These are phyloP conservation scores for Tricholoma matsutake DNA, from an alignment of 768 basidiomycete species.

Conservation along the genomic window DNA sequence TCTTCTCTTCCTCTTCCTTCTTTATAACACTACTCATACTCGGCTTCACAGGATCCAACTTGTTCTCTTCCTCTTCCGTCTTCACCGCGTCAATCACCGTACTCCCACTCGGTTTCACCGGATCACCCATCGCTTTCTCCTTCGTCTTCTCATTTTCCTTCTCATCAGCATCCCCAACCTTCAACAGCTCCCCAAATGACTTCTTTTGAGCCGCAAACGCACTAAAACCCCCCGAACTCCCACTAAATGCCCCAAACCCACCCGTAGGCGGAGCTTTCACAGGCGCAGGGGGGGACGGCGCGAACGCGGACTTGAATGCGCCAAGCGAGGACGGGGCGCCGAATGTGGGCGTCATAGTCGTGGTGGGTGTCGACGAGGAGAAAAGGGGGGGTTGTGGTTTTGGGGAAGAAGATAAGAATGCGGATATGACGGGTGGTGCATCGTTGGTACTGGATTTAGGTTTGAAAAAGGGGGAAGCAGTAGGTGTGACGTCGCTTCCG, in stretches of 20 bases:
- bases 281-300: conserved; percentile 21
- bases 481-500: conserved; percentile 35
- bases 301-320: conserved; percentile 29
- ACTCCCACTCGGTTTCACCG: too few relatives aligned
- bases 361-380: conserved; percentile 15
- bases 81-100: too few relatives aligned
- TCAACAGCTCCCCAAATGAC: conserved; percentile 63
- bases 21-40: too few relatives aligned
- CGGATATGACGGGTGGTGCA: conserved; percentile 26
- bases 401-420: conserved; percentile 25
- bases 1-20: conserved; percentile 6
- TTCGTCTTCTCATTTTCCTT: conserved; percentile 1
- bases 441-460: conserved; percentile 22
- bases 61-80: too few relatives aligned
- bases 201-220: conserved; percentile 39
- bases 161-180: conserved; percentile 30
- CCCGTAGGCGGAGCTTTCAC: conserved; percentile 29
- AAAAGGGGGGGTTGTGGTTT: conserved; percentile 17
- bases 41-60: too few relatives aligned
- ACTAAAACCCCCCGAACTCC: conserved; percentile 38
- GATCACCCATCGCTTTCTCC: too few relatives aligned
- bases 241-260: conserved; percentile 54
- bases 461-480: conserved; percentile 55
- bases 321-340: conserved; percentile 38
- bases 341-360: conserved; percentile 32